Percentiles rank a stretch among this genome's conserved stretches.
Conservation (phyloP, 1,284 basidiomycete species). For the Boletus holoroseus region DNA sequence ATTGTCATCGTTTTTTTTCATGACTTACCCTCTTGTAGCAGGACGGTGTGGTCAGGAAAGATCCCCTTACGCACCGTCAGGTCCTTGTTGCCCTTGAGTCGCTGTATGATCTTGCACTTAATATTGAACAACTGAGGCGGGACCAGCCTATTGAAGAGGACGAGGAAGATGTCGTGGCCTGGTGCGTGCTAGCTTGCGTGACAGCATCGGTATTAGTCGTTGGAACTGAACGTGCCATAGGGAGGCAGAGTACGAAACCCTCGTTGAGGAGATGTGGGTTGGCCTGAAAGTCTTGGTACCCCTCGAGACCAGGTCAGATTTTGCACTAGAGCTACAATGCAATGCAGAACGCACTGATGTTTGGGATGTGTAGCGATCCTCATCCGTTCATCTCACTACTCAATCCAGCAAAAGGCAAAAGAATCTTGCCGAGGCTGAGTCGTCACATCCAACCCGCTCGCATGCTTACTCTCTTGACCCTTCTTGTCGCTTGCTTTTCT, state of each 20-base stretch:
- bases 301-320: constrained; percentile 74
- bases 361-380: constrained; percentile 56
- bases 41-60: constrained; percentile 52
- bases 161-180: constrained; percentile 45
- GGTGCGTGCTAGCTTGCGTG: constrained; percentile 40
- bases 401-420: constrained; percentile 88
- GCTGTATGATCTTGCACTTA: constrained; percentile 81
- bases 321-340: not conserved
- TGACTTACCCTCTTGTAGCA: constrained; percentile 34
- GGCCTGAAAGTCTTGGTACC: constrained; percentile 84
- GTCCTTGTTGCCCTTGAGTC: constrained; percentile 78
- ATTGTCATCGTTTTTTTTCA: not conserved
- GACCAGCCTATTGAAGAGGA: constrained; percentile 68
- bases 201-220: not conserved
- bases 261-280: constrained; percentile 75
- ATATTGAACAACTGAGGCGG: constrained; percentile 81
- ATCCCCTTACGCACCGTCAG: constrained; percentile 77
- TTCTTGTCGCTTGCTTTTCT: constrained; percentile 90
- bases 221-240: constrained; percentile 34
- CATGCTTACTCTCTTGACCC: constrained; percentile 82
- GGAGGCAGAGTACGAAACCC: constrained; percentile 54
- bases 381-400: constrained; percentile 97
- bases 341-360: constrained; percentile 3
- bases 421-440: constrained; percentile 82
- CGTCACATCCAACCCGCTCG: constrained; percentile 80